These are phyloP conservation scores for Fraxinus dipetala DNA, from an alignment of 305 asterid genomes.

Conservation along the genomic window DNA sequence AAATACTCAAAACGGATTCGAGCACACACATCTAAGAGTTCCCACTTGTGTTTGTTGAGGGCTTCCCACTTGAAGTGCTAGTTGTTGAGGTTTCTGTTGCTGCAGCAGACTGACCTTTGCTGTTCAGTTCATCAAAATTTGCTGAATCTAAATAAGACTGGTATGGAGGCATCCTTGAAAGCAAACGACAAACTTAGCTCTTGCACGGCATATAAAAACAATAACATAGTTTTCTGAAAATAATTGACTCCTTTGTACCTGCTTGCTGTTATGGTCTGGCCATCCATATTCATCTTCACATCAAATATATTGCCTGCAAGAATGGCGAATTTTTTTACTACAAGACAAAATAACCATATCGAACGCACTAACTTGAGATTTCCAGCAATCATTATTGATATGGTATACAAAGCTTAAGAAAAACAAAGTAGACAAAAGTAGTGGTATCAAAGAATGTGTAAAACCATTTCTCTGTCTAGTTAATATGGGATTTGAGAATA, in stretches of 20 bases:
- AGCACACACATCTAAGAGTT: background rate
- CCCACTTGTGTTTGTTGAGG: slow-evolving; percentile 11
- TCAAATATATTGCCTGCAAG: slow-evolving; percentile 75
- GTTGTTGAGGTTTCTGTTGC: slow-evolving; percentile 40
- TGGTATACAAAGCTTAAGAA: background rate
- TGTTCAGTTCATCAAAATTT: slow-evolving; percentile 40
- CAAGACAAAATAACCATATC: background rate
- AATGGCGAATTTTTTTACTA: slow-evolving; percentile 14
- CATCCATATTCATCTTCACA: slow-evolving; percentile 73
- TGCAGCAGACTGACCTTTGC: slow-evolving; percentile 36
- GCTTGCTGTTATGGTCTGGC: slow-evolving; percentile 70
- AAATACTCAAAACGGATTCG: background rate
- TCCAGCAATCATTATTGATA: background rate
- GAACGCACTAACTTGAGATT: background rate
- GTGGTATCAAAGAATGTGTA: background rate
- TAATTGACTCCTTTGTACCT: slow-evolving; percentile 38
- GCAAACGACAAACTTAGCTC: background rate
- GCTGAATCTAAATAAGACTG: slow-evolving; percentile 70
- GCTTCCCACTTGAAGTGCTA: slow-evolving; percentile 35
- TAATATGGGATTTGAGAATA: background rate
- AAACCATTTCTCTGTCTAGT: background rate
- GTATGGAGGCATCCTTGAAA: slow-evolving; percentile 58
- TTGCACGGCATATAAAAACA: background rate
- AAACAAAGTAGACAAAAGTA: background rate
- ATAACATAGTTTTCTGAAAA: background rate